phyloP scores from a whole-genome alignment of 2,329 filamentous ascomycete genomes.

The Tolypocladium nubicola region DNA sequence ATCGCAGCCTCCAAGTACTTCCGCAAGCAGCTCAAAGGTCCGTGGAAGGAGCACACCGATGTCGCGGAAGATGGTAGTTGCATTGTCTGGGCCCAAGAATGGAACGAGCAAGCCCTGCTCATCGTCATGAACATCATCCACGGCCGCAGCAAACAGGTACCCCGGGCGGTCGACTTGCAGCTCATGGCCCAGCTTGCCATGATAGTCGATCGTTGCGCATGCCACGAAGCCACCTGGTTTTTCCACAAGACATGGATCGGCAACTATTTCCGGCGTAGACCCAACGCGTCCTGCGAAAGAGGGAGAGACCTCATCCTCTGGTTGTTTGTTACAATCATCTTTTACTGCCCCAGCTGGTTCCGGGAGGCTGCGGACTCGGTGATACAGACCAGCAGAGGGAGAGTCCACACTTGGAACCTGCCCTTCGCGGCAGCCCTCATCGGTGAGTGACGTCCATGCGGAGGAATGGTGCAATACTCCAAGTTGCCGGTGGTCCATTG shows the following conservation, averaged over 20 bases:
- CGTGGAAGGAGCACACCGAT: conserved; percentile 2
- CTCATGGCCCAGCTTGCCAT: conserved; percentile 31
- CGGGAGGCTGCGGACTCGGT: too few species aligned
- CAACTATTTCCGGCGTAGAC: too few species aligned
- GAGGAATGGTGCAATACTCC: too few species aligned
- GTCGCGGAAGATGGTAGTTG: conserved; percentile 7
- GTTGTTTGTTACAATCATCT: too few species aligned
- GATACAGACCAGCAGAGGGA: too few species aligned
- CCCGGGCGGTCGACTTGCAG: conserved; percentile 24
- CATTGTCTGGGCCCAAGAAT: conserved; percentile 3
- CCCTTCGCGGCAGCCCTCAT: too few species aligned
- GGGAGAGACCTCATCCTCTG: too few species aligned
- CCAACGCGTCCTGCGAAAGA: too few species aligned
- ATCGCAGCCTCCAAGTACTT: conserved; percentile 18
- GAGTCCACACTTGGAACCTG: too few species aligned
- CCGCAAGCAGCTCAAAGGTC: conserved; percentile 6
- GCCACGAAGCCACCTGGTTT: conserved; percentile 29
- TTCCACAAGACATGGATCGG: conserved; percentile 14
- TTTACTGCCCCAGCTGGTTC: too few species aligned
- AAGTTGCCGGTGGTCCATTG: too few species aligned
- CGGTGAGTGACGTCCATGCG: too few species aligned
- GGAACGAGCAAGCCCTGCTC: conserved; percentile 26
- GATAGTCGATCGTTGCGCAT: conserved; percentile 30
- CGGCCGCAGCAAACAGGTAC: conserved; percentile 27
- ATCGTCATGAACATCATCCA: conserved; percentile 36